These are phyloP conservation scores for Suillus lakei DNA, from an alignment of 768 basidiomycete genomes.

Conservation along the genomic window DNA sequence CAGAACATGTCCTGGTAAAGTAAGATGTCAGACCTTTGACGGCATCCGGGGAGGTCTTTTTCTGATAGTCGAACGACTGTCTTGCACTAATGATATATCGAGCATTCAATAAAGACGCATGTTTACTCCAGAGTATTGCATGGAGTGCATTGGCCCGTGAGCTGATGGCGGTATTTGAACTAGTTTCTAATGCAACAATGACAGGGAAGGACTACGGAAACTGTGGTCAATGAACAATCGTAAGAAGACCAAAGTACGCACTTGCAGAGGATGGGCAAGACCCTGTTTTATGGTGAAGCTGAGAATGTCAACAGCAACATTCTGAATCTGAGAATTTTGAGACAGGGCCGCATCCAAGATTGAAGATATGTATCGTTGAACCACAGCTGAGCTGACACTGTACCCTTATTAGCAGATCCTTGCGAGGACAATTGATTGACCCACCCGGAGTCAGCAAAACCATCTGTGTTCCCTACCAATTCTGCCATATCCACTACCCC, in stretches of 20 bases:
- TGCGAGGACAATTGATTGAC: constrained; percentile 22
- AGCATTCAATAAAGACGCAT: constrained; percentile 86
- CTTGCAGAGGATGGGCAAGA: constrained; percentile 92
- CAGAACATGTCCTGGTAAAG: constrained; percentile 1
- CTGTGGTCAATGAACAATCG: constrained; percentile 6
- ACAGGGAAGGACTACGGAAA: constrained; percentile 80
- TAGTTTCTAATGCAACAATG: constrained; percentile 93
- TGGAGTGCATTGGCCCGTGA: constrained; percentile 83
- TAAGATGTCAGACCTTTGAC: constrained; percentile 54
- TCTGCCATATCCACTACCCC: constrained; percentile 86
- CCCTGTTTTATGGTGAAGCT: constrained; percentile 95
- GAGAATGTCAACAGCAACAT: constrained; percentile 86
- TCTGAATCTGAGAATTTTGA: constrained; percentile 69
- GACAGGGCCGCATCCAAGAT: constrained; percentile 86
- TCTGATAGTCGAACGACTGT: constrained; percentile 85
- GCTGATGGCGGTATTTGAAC: constrained; percentile 60
- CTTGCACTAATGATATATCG: constrained; percentile 82
- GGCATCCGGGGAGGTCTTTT: constrained; percentile 48
- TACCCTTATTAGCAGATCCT: constrained; percentile 3
- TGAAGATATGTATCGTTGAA: constrained; percentile 87
- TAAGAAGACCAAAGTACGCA: constrained; percentile 35
- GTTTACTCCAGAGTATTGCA: constrained; percentile 82
- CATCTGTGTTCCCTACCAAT: constrained; percentile 92
- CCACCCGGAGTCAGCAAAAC: constrained; percentile 97
- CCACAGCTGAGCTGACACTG: constrained; percentile 92